Conservation (phyloP, 1,139 yeast genomes). For the Candida sanyaensis region DNA sequence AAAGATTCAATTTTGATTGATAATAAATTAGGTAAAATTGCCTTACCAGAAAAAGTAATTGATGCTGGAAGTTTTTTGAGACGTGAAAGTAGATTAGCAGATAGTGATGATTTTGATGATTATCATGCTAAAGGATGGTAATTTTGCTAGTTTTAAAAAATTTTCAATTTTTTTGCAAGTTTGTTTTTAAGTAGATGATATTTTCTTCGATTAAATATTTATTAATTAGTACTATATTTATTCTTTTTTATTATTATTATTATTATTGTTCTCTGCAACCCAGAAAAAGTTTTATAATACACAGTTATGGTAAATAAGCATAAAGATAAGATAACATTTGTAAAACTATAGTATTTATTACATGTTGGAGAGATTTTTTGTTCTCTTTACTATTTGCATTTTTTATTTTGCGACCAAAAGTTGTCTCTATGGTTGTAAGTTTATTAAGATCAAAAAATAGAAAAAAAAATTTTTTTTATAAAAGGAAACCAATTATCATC, state of each 20-base stretch:
- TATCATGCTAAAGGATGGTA: slow-evolving; percentile 59
- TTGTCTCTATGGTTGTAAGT: neutral
- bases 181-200: neutral
- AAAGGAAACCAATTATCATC: neutral
- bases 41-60: slow-evolving; percentile 41
- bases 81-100: slow-evolving; percentile 18
- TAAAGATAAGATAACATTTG: neutral
- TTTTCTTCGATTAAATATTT: no score
- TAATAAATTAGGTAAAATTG: slow-evolving; percentile 52
- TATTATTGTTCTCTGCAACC: no score
- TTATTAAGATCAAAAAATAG: no score
- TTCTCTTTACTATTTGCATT: neutral
- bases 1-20: slow-evolving; percentile 65
- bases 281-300: neutral
- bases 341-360: no score
- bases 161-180: neutral
- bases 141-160: slow-evolving; percentile 6
- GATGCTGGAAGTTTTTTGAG: slow-evolving; percentile 22
- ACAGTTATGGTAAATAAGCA: neutral
- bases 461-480: slow-evolving; percentile 1
- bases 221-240: neutral
- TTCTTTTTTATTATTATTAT: neutral
- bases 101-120: slow-evolving; percentile 40
- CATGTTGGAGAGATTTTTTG: no score
- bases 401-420: slow-evolving; percentile 5